Percentiles rank a stretch among this genome's conserved stretches.
Conservation (phyloP, 2,329 filamentous ascomycete genomes). For the Botrytis aclada region DNA sequence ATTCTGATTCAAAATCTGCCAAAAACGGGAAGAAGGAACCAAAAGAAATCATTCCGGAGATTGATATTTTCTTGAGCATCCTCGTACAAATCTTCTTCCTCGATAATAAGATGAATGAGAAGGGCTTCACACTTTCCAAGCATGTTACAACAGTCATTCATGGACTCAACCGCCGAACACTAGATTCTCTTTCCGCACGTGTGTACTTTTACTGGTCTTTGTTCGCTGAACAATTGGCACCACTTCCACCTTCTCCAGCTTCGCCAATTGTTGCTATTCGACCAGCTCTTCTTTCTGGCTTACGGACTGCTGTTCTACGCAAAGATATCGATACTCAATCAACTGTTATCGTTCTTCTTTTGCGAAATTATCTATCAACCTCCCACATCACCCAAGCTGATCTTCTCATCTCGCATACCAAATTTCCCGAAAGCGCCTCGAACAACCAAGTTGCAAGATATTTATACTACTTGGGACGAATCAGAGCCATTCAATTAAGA, state of each 20-base stretch:
- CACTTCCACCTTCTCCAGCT: constrained; percentile 82
- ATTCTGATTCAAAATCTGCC: constrained; percentile 58
- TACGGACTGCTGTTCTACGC: constrained; percentile 91
- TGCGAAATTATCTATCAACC: constrained; percentile 93
- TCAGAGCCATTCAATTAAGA: constrained; percentile 90
- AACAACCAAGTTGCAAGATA: constrained; percentile 99
- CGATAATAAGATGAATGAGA: constrained; percentile 76
- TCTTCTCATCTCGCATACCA: constrained; percentile 89
- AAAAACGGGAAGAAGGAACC: constrained; percentile 58
- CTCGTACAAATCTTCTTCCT: constrained; percentile 83
- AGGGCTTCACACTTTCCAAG: constrained; percentile 80
- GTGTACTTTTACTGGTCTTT: constrained; percentile 98
- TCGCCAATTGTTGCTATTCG: constrained; percentile 85
- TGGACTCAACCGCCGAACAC: constrained; percentile 83
- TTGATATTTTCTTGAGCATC: constrained; percentile 86
- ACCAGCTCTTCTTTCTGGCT: constrained; percentile 78
- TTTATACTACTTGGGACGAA: constrained; percentile 94
- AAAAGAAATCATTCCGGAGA: constrained; percentile 80
- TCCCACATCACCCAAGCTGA: constrained; percentile 97
- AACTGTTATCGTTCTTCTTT: constrained; percentile 87
- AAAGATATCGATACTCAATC: constrained; percentile 98
- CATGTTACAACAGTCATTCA: constrained; percentile 82
- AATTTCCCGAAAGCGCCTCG: constrained; percentile 88
- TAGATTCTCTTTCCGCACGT: constrained; percentile 90
- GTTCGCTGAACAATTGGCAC: constrained; percentile 87